Evolutionary conservation across 2,329 filamentous ascomycete species (phyloP).

Genomic region (Hypoxylon sp.): DNA sequence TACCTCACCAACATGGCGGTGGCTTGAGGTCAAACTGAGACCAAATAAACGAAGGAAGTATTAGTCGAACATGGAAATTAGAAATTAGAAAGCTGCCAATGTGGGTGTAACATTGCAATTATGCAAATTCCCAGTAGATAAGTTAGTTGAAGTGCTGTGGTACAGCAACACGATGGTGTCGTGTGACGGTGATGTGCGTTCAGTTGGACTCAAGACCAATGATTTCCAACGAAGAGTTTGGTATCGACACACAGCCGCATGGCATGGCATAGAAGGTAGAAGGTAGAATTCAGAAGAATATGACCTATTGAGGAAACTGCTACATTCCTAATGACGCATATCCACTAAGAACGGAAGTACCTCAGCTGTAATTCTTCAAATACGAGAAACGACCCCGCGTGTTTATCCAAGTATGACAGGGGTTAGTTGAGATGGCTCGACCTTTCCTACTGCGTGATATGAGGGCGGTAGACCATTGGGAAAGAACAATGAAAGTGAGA

Average conservation of each 20-base stretch:
- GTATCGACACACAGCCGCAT: constrained; percentile 27
- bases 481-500: constrained; percentile 18
- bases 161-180: constrained; percentile 20
- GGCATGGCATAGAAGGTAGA: constrained; percentile 5
- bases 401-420: constrained; percentile 25
- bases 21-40: constrained; percentile 25
- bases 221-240: constrained; percentile 23
- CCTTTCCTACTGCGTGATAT: constrained; percentile 13
- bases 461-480: not conserved
- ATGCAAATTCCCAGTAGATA: constrained; percentile 18
- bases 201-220: constrained; percentile 12
- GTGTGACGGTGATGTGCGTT: constrained; percentile 20
- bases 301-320: constrained; percentile 33
- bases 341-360: constrained; percentile 12
- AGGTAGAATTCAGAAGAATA: not conserved
- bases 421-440: constrained; percentile 23
- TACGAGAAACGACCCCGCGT: constrained; percentile 39
- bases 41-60: constrained; percentile 15
- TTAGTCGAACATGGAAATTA: constrained; percentile 29
- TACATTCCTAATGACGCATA: constrained; percentile 34
- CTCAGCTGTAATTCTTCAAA: constrained; percentile 27
- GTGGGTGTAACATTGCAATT: constrained; percentile 34
- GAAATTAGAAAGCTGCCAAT: constrained; percentile 18
- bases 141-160: not conserved
- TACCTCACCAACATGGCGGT: constrained; percentile 45